phyloP scores from a whole-genome alignment of 2,329 filamentous ascomycete genomes.

The Cryphonectria japonica region DNA sequence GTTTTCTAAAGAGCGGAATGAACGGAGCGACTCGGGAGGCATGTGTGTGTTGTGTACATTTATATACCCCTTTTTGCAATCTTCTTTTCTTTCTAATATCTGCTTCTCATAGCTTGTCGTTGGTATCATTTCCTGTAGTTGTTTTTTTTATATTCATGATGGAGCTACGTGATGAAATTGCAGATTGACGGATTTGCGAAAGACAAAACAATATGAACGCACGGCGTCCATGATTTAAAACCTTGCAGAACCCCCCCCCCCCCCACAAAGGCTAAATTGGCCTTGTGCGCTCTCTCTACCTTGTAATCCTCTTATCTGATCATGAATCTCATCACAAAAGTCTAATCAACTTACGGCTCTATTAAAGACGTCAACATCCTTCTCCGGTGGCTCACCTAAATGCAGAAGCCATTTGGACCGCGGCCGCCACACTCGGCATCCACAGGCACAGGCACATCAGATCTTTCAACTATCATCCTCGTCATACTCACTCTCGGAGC shows the following conservation, averaged over 20 bases:
- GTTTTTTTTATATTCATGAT: background rate
- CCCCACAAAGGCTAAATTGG: background rate
- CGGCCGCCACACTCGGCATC: background rate
- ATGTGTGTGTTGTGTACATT: constrained; percentile 28
- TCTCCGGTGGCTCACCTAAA: background rate
- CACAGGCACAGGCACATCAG: background rate
- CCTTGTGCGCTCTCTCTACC: background rate
- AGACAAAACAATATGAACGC: background rate
- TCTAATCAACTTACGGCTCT: no score
- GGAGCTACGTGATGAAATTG: background rate
- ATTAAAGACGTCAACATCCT: no score
- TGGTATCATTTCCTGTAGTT: background rate
- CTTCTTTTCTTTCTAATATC: background rate
- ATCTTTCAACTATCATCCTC: constrained; percentile 31
- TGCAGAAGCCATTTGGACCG: no score
- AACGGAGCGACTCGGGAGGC: constrained; percentile 7
- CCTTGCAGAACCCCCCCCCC: background rate
- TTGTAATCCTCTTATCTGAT: background rate
- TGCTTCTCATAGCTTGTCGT: constrained; percentile 10
- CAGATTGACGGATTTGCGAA: background rate
- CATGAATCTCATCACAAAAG: background rate
- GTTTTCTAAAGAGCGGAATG: background rate
- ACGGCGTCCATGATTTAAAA: background rate
- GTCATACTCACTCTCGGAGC: constrained; percentile 31
- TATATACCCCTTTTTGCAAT: constrained; percentile 32